These are phyloP conservation scores for Eucalyptus regnans DNA, from an alignment of 345 rosid species.

Conservation along the genomic window DNA sequence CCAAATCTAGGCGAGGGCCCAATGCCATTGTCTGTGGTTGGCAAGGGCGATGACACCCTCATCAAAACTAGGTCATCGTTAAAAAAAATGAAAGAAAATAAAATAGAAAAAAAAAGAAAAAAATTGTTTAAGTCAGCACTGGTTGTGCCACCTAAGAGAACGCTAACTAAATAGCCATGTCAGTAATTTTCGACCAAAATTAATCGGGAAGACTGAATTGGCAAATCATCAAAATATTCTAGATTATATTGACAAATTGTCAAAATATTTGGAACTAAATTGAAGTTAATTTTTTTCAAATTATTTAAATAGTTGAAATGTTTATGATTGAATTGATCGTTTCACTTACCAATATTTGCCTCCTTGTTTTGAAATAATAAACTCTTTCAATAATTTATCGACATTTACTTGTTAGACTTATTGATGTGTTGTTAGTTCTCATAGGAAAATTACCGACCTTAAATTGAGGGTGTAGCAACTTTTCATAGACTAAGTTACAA, in stretches of 20 bases:
- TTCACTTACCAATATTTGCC: background rate
- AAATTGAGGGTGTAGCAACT: background rate
- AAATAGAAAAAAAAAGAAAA: too few relatives aligned
- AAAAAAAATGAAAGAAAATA: fast-evolving
- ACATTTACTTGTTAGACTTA: background rate
- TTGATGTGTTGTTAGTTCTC: background rate
- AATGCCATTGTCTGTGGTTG: background rate
- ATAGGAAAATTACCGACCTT: too few relatives aligned
- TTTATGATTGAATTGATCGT: background rate
- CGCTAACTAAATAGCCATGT: fast-evolving
- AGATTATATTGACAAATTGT: background rate
- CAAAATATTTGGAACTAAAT: background rate
- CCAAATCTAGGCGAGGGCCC: background rate
- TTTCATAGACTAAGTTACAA: background rate
- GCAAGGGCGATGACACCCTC: background rate
- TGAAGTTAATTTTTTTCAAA: background rate
- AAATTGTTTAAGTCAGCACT: too few relatives aligned
- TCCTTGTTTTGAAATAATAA: background rate
- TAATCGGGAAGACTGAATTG: fast-evolving
- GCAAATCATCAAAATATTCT: fast-evolving
- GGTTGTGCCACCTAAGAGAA: fast-evolving
- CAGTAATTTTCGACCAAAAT: fast-evolving
- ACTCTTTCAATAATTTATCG: background rate
- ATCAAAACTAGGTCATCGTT: background rate
- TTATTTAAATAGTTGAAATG: background rate